Base-by-base conservation (phyloP, 228 moss, liverwort and hornwort genomes). In the Sphagnum magellanicum region DNA sequence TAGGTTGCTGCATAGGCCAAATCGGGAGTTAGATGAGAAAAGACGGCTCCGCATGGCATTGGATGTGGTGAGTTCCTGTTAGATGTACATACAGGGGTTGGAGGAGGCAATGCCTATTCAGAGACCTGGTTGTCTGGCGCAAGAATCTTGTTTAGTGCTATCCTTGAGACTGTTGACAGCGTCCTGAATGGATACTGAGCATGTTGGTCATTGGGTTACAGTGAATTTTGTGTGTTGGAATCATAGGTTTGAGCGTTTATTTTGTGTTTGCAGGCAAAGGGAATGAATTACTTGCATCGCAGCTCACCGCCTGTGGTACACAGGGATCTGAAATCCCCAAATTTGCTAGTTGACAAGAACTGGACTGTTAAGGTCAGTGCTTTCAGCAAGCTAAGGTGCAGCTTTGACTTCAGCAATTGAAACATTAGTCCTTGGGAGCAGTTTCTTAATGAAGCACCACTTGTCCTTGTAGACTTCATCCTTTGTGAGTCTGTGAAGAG, bases 271-370 rank as follows among this genome's bases (percentile, higher is more conserved):
- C 81, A 85, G 85, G 81, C 87, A 16, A 84, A 81, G 76, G 87
- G 87, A 17, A 88, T 88, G 87, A 88, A 88, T 47, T 88, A 88
- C 60, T 68, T 88, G 53, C 87, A 88, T 59, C 77, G 87, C 4
- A 75, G 81, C 68, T 79, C 77, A 71, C 87, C 87, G 48, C 84
- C 87, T 10, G 81, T 88, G 14, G 84, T 88, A 49, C 87, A 88
- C 73, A 79, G 87, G 10, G 87, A 88, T 79, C 75, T 88, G 8
- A 88, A 88, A 63, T 79, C 87, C 64, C 87, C 87, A 59, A 88
- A 88, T 68, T 77, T 84, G 52, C 73, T 88, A n/a, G 87, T 88
- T 51, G 87, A 88, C 66, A 88, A 76, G 65, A 75, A 70, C 14
- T 88, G 84, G 81, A 84, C 73, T 12, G 87, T 88, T n/a, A 88